Evolutionary conservation across 1,284 basidiomycete genomes (phyloP).

Genomic region (Bondarzewia mesenterica): DNA sequence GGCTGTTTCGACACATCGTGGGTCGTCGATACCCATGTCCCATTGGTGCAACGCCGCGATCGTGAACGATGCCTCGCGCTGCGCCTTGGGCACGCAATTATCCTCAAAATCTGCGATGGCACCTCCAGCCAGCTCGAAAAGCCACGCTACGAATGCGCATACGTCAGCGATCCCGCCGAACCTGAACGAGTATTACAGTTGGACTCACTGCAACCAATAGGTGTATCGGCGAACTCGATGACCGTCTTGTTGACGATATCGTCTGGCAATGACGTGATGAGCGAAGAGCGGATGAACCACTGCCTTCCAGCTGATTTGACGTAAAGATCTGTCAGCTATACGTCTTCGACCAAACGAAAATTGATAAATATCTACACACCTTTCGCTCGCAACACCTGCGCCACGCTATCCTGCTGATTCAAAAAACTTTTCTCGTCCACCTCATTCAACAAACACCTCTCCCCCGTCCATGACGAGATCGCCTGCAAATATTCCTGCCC

Average conservation of each 20-base stretch:
- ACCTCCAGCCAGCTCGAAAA: slow-evolving; percentile 83
- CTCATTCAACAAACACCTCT: slow-evolving; percentile 76
- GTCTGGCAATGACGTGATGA: slow-evolving; percentile 77
- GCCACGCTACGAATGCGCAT: slow-evolving; percentile 55
- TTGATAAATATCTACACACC: slow-evolving; percentile 29
- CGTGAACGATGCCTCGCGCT: slow-evolving; percentile 76
- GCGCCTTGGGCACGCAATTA: slow-evolving; percentile 65
- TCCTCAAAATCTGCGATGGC: slow-evolving; percentile 70
- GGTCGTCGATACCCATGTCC: slow-evolving; percentile 76
- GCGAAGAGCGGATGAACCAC: slow-evolving; percentile 82
- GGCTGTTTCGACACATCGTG: slow-evolving; percentile 69
- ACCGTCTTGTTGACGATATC: slow-evolving; percentile 82
- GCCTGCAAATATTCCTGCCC: slow-evolving; percentile 77
- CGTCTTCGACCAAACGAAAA: background rate
- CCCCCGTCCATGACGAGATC: slow-evolving; percentile 82
- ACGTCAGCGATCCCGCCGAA: slow-evolving; percentile 1
- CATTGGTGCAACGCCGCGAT: slow-evolving; percentile 89
- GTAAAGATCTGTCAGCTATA: background rate
- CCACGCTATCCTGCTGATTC: slow-evolving; percentile 84
- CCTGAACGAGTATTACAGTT: slow-evolving; percentile 1
- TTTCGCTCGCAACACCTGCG: slow-evolving; percentile 79
- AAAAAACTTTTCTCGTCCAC: slow-evolving; percentile 84
- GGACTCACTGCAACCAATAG: slow-evolving; percentile 78
- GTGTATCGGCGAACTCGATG: slow-evolving; percentile 69
- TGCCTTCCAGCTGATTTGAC: slow-evolving; percentile 55